Evolutionary conservation across 768 basidiomycete genomes (phyloP).

Genomic region (Leccinum incarnatum): DNA sequence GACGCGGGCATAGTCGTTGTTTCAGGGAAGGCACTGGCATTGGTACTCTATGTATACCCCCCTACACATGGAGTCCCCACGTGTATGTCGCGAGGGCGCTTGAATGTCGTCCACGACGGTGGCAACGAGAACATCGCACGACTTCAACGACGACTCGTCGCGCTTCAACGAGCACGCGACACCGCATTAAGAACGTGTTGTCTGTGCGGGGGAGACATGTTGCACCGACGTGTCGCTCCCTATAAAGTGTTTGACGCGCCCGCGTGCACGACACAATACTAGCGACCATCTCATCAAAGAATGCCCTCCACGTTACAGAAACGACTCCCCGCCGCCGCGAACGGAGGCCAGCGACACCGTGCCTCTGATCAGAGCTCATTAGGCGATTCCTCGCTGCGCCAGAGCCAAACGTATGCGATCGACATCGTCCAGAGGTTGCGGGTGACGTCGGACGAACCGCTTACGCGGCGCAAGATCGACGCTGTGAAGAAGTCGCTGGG

Average conservation of each 20-base stretch:
- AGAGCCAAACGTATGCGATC: constrained; percentile 24
- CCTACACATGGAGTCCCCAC: constrained; percentile 13
- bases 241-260: constrained; percentile 23
- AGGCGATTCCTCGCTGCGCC: background rate
- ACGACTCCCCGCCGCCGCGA: constrained; percentile 4
- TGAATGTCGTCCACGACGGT: constrained; percentile 3
- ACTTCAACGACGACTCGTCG: constrained; percentile 12
- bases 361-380: constrained; percentile 13
- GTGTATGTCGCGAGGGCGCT: constrained; percentile 23
- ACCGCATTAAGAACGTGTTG: constrained; percentile 15
- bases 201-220: constrained; percentile 16
- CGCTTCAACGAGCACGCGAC: constrained; percentile 14
- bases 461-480: constrained; percentile 27
- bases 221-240: constrained; percentile 13
- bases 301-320: constrained; percentile 24
- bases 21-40: constrained; percentile 3
- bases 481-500: constrained; percentile 30
- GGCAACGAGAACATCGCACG: constrained; percentile 6
- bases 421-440: constrained; percentile 32
- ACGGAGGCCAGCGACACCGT: constrained; percentile 1
- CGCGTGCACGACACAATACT: background rate
- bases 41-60: constrained; percentile 22
- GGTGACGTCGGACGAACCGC: constrained; percentile 27
- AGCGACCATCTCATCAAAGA: background rate
- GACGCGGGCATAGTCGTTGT: constrained; percentile 15